Percentiles rank a stretch among this genome's conserved stretches.
Evolutionary conservation across 2,329 filamentous ascomycete species (phyloP).

Genomic region (Aureobasidium sp.): DNA sequence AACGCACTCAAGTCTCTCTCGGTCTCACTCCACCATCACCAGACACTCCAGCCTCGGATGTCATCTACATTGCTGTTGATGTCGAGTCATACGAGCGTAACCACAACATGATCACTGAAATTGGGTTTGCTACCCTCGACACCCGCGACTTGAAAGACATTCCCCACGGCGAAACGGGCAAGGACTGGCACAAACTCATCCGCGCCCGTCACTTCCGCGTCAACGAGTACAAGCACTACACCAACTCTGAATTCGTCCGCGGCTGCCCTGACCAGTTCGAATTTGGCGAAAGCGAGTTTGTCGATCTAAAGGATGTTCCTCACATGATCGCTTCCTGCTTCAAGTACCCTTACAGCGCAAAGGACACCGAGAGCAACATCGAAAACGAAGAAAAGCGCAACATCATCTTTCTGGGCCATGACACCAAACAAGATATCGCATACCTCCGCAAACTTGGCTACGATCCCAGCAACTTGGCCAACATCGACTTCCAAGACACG

Average conservation of each 20-base stretch:
- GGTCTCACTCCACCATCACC: slow-evolving; percentile 51
- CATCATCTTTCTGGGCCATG: slow-evolving; percentile 74
- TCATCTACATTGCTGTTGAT: slow-evolving; percentile 71
- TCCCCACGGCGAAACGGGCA: slow-evolving; percentile 52
- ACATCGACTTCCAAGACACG: slow-evolving; percentile 64
- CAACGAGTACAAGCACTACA: slow-evolving; percentile 54
- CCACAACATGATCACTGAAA: slow-evolving; percentile 64
- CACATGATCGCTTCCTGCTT: slow-evolving; percentile 46
- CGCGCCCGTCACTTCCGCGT: slow-evolving; percentile 69
- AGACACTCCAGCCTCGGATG: slow-evolving; percentile 37
- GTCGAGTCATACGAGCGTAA: slow-evolving; percentile 70
- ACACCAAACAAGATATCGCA: slow-evolving; percentile 56
- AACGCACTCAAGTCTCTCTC: slow-evolving; percentile 60
- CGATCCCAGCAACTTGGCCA: slow-evolving; percentile 44
- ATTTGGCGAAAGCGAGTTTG: slow-evolving; percentile 58
- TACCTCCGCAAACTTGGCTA: slow-evolving; percentile 61
- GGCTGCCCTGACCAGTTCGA: slow-evolving; percentile 68
- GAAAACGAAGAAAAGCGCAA: slow-evolving; percentile 36
- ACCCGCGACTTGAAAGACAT: slow-evolving; percentile 49
- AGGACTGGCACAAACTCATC: slow-evolving; percentile 61
- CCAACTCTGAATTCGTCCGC: slow-evolving; percentile 59
- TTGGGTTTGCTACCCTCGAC: slow-evolving; percentile 77
- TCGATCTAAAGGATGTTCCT: slow-evolving; percentile 38
- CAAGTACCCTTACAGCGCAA: slow-evolving; percentile 36
- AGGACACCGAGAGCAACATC: neutral